phyloP scores from a whole-genome alignment of 169 alveolate genomes.

The Plasmodium inui region DNA sequence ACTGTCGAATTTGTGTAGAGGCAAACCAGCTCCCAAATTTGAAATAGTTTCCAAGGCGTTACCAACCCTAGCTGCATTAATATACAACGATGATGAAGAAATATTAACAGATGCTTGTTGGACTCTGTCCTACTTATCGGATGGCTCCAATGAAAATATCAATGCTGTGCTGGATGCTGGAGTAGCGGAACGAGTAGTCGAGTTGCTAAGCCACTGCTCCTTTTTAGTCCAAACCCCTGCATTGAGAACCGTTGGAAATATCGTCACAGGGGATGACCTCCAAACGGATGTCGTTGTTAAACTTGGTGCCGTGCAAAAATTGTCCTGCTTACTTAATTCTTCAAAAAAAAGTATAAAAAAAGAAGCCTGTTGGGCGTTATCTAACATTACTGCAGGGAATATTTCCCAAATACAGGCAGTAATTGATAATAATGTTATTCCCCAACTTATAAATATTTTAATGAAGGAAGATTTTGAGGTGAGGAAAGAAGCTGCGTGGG shows the following conservation, averaged over 20 bases:
- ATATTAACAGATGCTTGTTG: constrained; percentile 94
- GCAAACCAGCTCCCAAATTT: constrained; percentile 93
- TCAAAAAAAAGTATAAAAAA: constrained; percentile 93
- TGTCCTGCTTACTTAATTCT: constrained; percentile 89
- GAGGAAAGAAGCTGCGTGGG: constrained; percentile 98
- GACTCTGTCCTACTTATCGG: constrained; percentile 95
- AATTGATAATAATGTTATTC: constrained; percentile 88
- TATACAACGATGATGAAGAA: constrained; percentile 89
- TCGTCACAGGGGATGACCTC: constrained; percentile 96
- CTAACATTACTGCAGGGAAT: constrained; percentile 97
- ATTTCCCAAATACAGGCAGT: constrained; percentile 93
- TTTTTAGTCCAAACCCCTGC: constrained; percentile 96
- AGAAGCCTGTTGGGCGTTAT: constrained; percentile 98
- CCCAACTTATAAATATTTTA: constrained; percentile 89
- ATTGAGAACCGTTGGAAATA: constrained; percentile 97
- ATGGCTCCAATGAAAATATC: constrained; percentile 93
- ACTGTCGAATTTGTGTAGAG: constrained; percentile 94
- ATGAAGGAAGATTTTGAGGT: constrained; percentile 93
- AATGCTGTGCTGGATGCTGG: constrained; percentile 91
- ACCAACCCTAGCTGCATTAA: constrained; percentile 90
- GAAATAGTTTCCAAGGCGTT: constrained; percentile 89
- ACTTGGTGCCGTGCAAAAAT: constrained; percentile 91
- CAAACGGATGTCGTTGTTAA: constrained; percentile 95
- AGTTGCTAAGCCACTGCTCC: constrained; percentile 89
- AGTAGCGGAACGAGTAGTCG: constrained; percentile 94